Conservation (phyloP, 192 early-diverging fungal species). For the Linnemannia elongata region DNA sequence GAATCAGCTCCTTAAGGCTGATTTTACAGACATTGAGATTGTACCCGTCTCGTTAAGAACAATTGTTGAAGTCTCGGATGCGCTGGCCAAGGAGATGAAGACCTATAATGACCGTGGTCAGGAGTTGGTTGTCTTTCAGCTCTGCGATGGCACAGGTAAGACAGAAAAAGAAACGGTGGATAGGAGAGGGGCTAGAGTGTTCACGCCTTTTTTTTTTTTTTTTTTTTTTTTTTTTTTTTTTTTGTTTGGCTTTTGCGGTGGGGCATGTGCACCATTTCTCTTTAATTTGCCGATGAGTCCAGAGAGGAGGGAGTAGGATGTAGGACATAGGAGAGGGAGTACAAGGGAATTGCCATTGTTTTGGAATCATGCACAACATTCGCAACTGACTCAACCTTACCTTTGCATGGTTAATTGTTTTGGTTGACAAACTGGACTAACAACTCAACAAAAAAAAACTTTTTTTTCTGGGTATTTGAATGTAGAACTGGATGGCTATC, state of each 20-base stretch:
- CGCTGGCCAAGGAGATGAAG: conserved; percentile 26
- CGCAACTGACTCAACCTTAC: not conserved
- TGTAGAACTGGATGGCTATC: conserved; percentile 37
- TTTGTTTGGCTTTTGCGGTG: not conserved
- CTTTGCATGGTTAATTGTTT: not conserved
- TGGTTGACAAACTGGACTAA: not conserved
- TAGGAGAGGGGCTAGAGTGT: not conserved
- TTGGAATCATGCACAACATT: not conserved
- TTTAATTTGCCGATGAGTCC: not conserved
- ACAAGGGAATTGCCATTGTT: not conserved
- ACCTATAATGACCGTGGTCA: not conserved
- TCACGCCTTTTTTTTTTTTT: not conserved
- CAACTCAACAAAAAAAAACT: not conserved
- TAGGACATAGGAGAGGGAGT: no score
- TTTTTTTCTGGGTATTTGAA: not conserved
- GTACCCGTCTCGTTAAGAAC: conserved; percentile 21
- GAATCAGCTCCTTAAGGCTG: conserved; percentile 12
- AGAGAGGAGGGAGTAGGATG: not conserved
- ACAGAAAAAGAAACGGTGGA: not conserved
- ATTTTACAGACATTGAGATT: conserved; percentile 25
- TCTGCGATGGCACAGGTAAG: conserved; percentile 50
- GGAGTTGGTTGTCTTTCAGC: conserved; percentile 43
- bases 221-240: not conserved
- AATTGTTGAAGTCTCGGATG: conserved; percentile 11
- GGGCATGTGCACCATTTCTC: not conserved